These are phyloP conservation scores for Crithidia mellificae DNA, from an alignment of 208 protist species.

Conservation along the genomic window DNA sequence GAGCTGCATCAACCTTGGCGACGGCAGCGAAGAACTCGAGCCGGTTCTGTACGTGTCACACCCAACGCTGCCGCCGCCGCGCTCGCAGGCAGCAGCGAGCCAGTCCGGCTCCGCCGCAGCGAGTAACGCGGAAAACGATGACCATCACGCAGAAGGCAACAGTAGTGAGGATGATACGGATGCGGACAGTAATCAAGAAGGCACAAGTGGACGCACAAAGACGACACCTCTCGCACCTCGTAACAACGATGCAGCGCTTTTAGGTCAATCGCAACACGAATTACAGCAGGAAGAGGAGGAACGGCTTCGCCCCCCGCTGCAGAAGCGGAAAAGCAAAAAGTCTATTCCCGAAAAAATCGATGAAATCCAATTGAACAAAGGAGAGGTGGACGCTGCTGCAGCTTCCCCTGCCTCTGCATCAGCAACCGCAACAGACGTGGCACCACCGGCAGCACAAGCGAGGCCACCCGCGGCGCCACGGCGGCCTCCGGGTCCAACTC, in stretches of 20 bases:
- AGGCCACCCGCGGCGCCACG: background rate
- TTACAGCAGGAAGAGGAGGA: too few species aligned
- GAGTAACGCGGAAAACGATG: background rate
- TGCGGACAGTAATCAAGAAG: background rate
- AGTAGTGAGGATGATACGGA: background rate
- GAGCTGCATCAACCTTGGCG: constrained; percentile 34
- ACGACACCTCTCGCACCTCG: background rate
- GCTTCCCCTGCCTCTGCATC: background rate
- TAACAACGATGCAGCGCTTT: background rate
- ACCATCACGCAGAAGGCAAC: background rate
- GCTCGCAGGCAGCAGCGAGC: too few species aligned
- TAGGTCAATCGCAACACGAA: background rate
- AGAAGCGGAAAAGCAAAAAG: too few species aligned
- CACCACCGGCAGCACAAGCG: background rate
- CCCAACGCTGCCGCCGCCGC: constrained; percentile 37
- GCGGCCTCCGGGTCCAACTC: background rate
- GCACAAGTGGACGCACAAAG: background rate
- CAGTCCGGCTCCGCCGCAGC: background rate
- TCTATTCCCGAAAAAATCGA: too few species aligned
- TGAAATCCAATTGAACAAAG: too few species aligned
- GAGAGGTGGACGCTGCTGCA: too few species aligned
- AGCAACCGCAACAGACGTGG: background rate
- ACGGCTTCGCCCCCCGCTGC: too few species aligned
- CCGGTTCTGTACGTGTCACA: constrained; percentile 72
- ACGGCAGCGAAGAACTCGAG: constrained; percentile 15